Evolutionary conservation across 1,284 basidiomycete species (phyloP), one percentile per base, ranked within the genome.

Genomic region (Mycocalia duriaeana): DNA sequence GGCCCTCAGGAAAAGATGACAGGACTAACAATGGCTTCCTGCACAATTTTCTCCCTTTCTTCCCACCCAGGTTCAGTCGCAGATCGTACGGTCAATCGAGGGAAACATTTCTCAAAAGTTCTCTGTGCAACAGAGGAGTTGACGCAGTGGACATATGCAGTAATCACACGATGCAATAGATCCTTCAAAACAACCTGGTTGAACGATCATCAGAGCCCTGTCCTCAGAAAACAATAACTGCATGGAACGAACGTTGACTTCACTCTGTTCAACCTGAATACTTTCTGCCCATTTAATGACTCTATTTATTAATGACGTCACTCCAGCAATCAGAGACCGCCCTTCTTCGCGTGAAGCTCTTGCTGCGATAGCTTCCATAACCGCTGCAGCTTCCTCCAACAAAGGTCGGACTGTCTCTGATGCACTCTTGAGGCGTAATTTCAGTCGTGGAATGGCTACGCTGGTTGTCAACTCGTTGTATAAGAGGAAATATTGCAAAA

Each of bases 401-500:
- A 80, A 50, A 0, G 77, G 73, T 8, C 56, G 53, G 24, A 80
- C 55, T 3, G 71, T 68, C 31, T 77, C 71, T 14, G 69, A 63
- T 0, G 74, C 63, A 0, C 70, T 63, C 52, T 67, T 73, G 51
- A 67, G 74, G 25, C 75, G 71, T 28, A 72, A 56, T 45, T 60
- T 73, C 34, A 76, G 58, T 34, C 78, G 74, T 24, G 79, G 75
- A 19, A 81, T 67, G 2, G 72, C 81, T 83, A 46, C 28, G 45
- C 5, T 13, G 24, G 19, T 24, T 13, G 4, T 16, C 4, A 18
- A 6, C n/a, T 25, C 44, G 23, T 28, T 18, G 28, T 44, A 25
- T 6, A 37, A 26, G 34, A 24, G 24, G 18, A 8, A 18, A 14
- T n/a, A 25, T 13, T 25, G 20, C 24, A 11, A 6, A 8, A 42